Percentiles rank a stretch among this genome's conserved stretches.
Conservation (phyloP, 495 filamentous ascomycete genomes). For the Trichoderma orchidacearum region DNA sequence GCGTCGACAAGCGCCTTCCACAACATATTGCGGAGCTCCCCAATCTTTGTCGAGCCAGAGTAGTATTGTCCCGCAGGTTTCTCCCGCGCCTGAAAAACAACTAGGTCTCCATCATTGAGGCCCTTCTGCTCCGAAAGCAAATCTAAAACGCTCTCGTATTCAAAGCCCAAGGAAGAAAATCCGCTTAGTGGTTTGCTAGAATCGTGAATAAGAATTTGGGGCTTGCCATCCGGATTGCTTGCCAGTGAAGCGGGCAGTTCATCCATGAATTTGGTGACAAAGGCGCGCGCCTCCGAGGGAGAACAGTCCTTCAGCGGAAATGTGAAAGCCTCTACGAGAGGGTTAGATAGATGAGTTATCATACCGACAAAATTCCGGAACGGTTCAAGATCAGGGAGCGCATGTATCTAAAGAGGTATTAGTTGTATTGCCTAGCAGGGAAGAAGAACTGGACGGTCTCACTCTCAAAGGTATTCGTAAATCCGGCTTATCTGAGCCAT, state of each 20-base stretch:
- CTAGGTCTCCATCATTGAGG: slow-evolving; percentile 50
- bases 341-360: slow-evolving; percentile 48
- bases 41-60: slow-evolving; percentile 67
- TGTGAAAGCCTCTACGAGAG: slow-evolving; percentile 60
- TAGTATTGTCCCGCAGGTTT: slow-evolving; percentile 33
- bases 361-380: slow-evolving; percentile 48
- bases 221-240: slow-evolving; percentile 52
- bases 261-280: slow-evolving; percentile 56
- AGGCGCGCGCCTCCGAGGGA: slow-evolving; percentile 32
- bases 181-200: slow-evolving; percentile 56
- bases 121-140: neutral
- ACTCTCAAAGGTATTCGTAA: slow-evolving; percentile 43
- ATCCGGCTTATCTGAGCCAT: slow-evolving; percentile 90
- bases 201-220: slow-evolving; percentile 64
- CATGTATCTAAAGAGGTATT: slow-evolving; percentile 36
- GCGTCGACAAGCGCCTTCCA: slow-evolving; percentile 49
- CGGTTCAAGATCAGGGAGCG: neutral
- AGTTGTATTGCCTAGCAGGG: slow-evolving; percentile 2
- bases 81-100: slow-evolving; percentile 68
- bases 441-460: slow-evolving; percentile 5
- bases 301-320: slow-evolving; percentile 26
- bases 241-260: slow-evolving; percentile 45
- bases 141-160: slow-evolving; percentile 14
- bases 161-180: slow-evolving; percentile 60
- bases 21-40: slow-evolving; percentile 58